Evolutionary conservation across 2,329 filamentous ascomycete species (phyloP).

Genomic region (Neofusicoccum laricinum): DNA sequence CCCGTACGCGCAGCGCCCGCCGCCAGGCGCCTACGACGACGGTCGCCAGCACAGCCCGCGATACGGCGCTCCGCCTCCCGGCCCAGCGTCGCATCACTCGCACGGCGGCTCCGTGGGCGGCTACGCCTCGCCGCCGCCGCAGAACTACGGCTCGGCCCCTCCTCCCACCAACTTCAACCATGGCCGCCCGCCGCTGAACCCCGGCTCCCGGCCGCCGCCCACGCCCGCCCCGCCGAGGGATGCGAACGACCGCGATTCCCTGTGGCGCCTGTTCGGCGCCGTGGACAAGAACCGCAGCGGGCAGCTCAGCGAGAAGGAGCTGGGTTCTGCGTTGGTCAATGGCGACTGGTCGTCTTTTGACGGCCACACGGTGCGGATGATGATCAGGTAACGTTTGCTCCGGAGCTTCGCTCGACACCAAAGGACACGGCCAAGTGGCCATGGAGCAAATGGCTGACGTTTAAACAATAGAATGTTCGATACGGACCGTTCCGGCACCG

Average conservation of each 20-base stretch:
- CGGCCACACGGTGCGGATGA: constrained; percentile 91
- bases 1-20: constrained; percentile 19
- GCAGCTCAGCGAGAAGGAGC: constrained; percentile 79
- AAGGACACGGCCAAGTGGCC: not conserved
- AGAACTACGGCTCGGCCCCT: constrained; percentile 53
- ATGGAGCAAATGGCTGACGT: not conserved
- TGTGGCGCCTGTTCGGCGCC: constrained; percentile 83
- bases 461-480: constrained; percentile 78
- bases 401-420: not conserved
- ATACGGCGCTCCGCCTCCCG: constrained; percentile 27
- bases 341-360: constrained; percentile 96
- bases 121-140: constrained; percentile 46
- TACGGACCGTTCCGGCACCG: constrained; percentile 80
- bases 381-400: constrained; percentile 62
- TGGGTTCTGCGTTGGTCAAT: constrained; percentile 88
- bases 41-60: constrained; percentile 27
- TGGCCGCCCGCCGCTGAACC: constrained; percentile 57
- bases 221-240: constrained; percentile 53
- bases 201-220: constrained; percentile 41
- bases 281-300: constrained; percentile 85
- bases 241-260: constrained; percentile 63
- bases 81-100: constrained; percentile 21
- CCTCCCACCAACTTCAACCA: constrained; percentile 59
- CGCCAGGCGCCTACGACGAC: constrained; percentile 34
- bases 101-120: constrained; percentile 24